These are phyloP conservation scores for Colletotrichum endophyticum DNA, from an alignment of 2,329 filamentous ascomycete genomes.

Conservation along the genomic window DNA sequence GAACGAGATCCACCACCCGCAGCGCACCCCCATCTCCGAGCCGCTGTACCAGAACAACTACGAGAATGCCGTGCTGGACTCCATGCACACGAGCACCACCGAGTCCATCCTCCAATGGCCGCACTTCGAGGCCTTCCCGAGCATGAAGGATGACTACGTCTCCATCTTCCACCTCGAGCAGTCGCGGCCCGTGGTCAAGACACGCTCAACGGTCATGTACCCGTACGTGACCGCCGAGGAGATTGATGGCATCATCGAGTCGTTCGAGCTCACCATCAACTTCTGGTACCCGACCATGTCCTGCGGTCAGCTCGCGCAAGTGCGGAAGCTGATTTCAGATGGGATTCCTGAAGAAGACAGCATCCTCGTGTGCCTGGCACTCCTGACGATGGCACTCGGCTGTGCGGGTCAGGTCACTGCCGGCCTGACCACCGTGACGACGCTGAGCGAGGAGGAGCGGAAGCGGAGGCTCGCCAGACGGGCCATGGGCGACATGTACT, in stretches of 20 bases:
- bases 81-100: conserved; percentile 55
- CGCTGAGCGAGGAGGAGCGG: conserved; percentile 27
- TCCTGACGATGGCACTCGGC: conserved; percentile 53
- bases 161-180: conserved; percentile 55
- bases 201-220: conserved; percentile 38
- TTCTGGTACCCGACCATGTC: conserved; percentile 60
- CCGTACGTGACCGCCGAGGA: conserved; percentile 48
- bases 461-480: conserved; percentile 34
- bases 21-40: conserved; percentile 26
- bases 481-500: conserved; percentile 46
- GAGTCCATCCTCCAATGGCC: conserved; percentile 58
- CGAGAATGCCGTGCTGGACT: conserved; percentile 54
- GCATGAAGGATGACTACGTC: conserved; percentile 44
- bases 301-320: conserved; percentile 36
- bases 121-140: conserved; percentile 50
- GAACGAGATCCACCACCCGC: conserved; percentile 22
- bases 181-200: conserved; percentile 38
- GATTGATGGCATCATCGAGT: conserved; percentile 42
- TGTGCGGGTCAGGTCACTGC: conserved; percentile 46
- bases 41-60: conserved; percentile 30
- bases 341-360: conserved; percentile 41
- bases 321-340: conserved; percentile 34
- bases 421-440: conserved; percentile 25
- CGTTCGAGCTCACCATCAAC: conserved; percentile 53
- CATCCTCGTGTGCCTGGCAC: conserved; percentile 44